phyloP scores from a whole-genome alignment of 768 basidiomycete genomes.

The Gautieria morchelliformis region DNA sequence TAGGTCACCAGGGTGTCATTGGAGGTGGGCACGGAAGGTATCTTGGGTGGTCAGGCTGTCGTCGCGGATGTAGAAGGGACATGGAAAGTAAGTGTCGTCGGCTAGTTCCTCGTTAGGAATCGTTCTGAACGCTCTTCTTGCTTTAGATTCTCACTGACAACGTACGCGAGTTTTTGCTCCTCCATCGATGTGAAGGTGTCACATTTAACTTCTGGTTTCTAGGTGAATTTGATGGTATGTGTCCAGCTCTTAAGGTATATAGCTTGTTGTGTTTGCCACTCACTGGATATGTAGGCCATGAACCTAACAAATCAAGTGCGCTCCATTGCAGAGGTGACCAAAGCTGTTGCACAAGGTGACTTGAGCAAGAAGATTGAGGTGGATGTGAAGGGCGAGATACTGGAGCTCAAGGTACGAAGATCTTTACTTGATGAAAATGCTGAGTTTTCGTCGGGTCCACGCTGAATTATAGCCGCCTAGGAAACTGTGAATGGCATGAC shows the following conservation, averaged over 20 bases:
- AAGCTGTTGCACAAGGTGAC: conserved; percentile 90
- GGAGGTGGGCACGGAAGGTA: conserved; percentile 90
- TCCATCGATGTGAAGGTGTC: no score
- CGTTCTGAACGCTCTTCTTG: background rate
- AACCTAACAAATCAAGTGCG: conserved; percentile 89
- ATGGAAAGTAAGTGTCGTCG: conserved; percentile 59
- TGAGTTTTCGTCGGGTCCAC: background rate
- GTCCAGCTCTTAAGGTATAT: background rate
- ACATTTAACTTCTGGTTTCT: background rate
- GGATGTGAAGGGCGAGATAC: conserved; percentile 86
- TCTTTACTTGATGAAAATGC: background rate
- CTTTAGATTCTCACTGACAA: conserved; percentile 59
- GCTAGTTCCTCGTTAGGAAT: no score
- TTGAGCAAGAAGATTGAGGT: conserved; percentile 90
- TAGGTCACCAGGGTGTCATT: conserved; percentile 82
- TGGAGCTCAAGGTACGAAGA: conserved; percentile 39
- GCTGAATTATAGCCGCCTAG: conserved; percentile 27
- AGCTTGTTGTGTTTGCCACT: background rate
- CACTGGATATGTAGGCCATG: conserved; percentile 42
- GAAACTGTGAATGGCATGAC: conserved; percentile 97
- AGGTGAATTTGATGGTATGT: conserved; percentile 11
- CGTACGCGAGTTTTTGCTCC: conserved; percentile 39
- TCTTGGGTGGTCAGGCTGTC: conserved; percentile 84
- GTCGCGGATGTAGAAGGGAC: conserved; percentile 92
- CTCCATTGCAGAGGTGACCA: conserved; percentile 87